Evolutionary conservation across 179 eudicot genomes (phyloP), one percentile per base, ranked within the genome.

Genomic region (Camellia oleifera): DNA sequence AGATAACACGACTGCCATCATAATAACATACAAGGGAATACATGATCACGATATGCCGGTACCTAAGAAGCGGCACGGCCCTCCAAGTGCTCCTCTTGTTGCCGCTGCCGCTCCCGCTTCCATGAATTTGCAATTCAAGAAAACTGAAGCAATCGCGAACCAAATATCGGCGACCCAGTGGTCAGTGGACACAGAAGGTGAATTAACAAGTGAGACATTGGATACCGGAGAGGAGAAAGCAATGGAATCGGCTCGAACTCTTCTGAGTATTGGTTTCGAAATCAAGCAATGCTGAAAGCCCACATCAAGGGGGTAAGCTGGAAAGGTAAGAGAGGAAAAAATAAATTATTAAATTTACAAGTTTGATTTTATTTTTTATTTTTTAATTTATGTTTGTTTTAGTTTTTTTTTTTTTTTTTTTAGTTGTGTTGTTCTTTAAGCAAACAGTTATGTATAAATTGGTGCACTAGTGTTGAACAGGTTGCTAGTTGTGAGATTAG

Each of bases 1-100:
- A 6, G 93, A 92, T 77, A 81, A 84, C 79, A 72, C 93, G 50
- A 78, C 79, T 32, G 88, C 88, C 11, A 78, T 87, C 17, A 77
- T 90, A 77, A 86, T 91, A 50, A 95, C 93, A 45, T 95, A 95
- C 78, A 94, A 92, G 82, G 97, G 98, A 56, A 79, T 85, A 58
- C 98, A 95, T 62, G 92, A 92, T 81, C 98, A 95, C 52, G 95
- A 91, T 53, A 82, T 81, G 84, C 98, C 98, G 3, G 87, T 87
- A 66, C 92, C 90, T 11, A 93, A 91, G 85, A 93, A 88, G 80
- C 82, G 81, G 54, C 84, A 88, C 13, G 83, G 82, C 80, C 86
- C 87, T 54, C 88, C 87, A 8, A 83, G 80, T 74, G 72, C 85
- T 79, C 57, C 85, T 48, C 71, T 77, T 44, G 72, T 77, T 71